Base-by-base conservation (phyloP, 495 filamentous ascomycete genomes). In the Tuber calosporum region DNA sequence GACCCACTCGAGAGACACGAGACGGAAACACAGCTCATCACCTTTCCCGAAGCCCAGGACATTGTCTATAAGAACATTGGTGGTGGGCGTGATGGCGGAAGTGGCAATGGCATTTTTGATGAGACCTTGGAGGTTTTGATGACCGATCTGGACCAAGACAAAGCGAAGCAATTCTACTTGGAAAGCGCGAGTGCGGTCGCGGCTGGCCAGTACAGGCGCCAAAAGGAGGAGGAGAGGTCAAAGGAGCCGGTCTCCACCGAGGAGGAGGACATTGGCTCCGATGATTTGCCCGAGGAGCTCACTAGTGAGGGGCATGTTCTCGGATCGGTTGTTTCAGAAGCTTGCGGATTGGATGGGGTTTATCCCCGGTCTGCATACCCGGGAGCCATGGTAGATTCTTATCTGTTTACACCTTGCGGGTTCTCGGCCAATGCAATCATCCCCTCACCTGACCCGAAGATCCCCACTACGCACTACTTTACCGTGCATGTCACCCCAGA, bases 401-500 rank as follows among this genome's bases (percentile, higher is more conserved):
- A 97, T 82, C 87, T 97, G 40, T 99, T 99, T 86, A 92, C 92
- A 1, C 96, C 96, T 0, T 99, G 96, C 82, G 96, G 96, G 67
- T 99, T 96, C 84, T 97, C 94, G 7, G 96, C 96, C 84, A 99
- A 99, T 78, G 96, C 93, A 69, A 93, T 99, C 62, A 88, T 99
- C 62, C 96, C 96, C 20, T 90, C 92, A 68, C 90, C 94, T 4
- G 84, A 87, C 38, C 84, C 86, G 26, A 86, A 86, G 72, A 84
- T 83, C 48, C 85, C 84, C 41, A 87, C 86, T 48, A 86, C 85
- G 72, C 93, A 98, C 84, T 99, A 99, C 83, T 99, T 97, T 86
- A 99, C 94, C 2, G 96, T 99, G 66, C 96, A 99, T 82, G 96
- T 99, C 74, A 99, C 96, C 0, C 96, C 96, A 1, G 96, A 99